phyloP scores from a whole-genome alignment of 441 rosid species.

The Macaranga tanarius region DNA sequence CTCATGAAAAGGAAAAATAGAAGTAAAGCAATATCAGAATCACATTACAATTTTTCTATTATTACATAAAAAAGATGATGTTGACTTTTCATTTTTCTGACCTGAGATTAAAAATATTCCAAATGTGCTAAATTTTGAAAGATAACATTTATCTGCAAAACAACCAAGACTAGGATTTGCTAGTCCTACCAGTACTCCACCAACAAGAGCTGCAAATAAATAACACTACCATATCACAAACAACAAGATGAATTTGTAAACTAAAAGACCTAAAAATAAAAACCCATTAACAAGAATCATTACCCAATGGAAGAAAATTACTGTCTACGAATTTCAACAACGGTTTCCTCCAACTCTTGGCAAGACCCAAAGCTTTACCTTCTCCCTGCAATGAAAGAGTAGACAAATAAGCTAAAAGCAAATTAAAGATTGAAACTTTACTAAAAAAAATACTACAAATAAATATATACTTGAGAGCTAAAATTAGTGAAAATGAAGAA shows the following conservation, averaged over 20 bases:
- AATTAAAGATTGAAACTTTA: too few relatives aligned
- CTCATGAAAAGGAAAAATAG: background rate
- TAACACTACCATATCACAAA: slow-evolving; percentile 20
- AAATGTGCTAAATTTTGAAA: slow-evolving; percentile 76
- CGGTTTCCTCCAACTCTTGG: slow-evolving; percentile 45
- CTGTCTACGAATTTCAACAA: slow-evolving; percentile 43
- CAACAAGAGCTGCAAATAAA: slow-evolving; percentile 63
- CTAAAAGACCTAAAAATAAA: background rate
- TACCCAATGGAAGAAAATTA: slow-evolving; percentile 89
- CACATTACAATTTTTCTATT: background rate
- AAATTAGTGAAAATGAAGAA: background rate
- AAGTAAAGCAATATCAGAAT: slow-evolving; percentile 5
- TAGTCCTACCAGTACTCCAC: slow-evolving; percentile 84
- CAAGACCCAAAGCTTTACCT: slow-evolving; percentile 28
- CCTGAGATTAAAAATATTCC: slow-evolving; percentile 87
- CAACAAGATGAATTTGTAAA: background rate
- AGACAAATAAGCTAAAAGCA: background rate
- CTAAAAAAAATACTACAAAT: background rate
- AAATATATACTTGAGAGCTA: background rate
- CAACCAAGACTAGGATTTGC: slow-evolving; percentile 86
- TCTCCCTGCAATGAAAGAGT: slow-evolving; percentile 33
- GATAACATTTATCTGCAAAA: slow-evolving; percentile 66
- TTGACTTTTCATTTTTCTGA: slow-evolving; percentile 14
- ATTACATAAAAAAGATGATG: background rate
- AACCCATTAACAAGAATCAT: background rate